Evolutionary conservation across 805 yeast genomes (phyloP), one percentile per base, ranked within the genome.

Genomic region (Diddensiella santjacobensis): DNA sequence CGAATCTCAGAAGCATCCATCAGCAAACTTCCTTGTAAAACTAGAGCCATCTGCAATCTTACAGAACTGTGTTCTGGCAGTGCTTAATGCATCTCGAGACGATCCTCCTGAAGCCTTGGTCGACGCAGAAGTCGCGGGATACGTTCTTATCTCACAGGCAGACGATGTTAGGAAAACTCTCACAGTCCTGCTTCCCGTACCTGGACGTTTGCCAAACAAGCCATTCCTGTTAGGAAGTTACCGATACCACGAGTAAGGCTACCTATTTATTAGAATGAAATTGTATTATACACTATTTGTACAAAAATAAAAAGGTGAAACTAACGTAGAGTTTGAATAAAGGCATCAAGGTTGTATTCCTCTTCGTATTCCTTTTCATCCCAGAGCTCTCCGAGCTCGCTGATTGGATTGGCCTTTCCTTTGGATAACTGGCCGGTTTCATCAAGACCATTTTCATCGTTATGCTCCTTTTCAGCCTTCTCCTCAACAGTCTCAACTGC

Each of bases 301-400:
- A 40, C 40, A 43, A 20, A 18, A 19, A 39, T 37, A 40, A 43
- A 44, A 44, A 30, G 40, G 10, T 35, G 20, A 17, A 18, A 36
- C 22, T 62, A 78, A 56, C 77, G 77, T 53, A 87, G 75, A 22
- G 85, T 84, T 70, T 86, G 86, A 68, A 93, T 91, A 66, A 93
- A 93, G 46, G 84, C 80, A 66, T 91, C 97, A 68, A 93, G 78
- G 61, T 93, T 87, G 67, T 93, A 93, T 71, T 93, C 99, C 62
- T 93, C 99, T 55, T 90, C 96, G 61, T 93, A 93, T 67, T 93
- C 97, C 29, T 86, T 76, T 59, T 87, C 93, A 63, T 93, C 98
- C 99, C 99, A 93, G 48, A 93, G 74, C 59, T 90, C 97, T 6
- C 87, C 91, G 55, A 93, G 73, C 56, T 87, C 96, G 22, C 90